Evolutionary conservation across 495 filamentous ascomycete genomes (phyloP).

Genomic region (Penicillium ucsense): DNA sequence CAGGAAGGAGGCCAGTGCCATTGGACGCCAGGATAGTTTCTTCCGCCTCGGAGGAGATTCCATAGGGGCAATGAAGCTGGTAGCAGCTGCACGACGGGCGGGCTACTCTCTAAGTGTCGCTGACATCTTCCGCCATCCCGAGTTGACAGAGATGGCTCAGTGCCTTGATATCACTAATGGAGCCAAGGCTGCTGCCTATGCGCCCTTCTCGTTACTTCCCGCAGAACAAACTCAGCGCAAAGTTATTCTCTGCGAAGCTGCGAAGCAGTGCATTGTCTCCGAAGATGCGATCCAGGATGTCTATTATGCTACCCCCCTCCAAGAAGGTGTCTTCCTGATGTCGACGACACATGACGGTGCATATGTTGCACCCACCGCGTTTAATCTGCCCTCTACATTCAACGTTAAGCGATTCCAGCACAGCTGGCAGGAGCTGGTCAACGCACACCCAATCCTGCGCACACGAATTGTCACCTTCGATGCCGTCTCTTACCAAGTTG

Average conservation of each 20-base stretch:
- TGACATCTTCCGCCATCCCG: constrained; percentile 29
- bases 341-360: neutral
- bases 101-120: constrained; percentile 8
- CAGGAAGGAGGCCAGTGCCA: neutral
- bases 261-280: neutral
- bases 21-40: neutral
- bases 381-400: neutral
- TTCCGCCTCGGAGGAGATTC: constrained; percentile 1
- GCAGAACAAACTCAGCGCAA: neutral
- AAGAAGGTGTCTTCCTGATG: neutral
- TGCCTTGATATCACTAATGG: constrained; percentile 2
- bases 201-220: neutral
- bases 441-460: constrained; percentile 22
- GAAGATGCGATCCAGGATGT: neutral
- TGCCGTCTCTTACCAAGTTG: neutral
- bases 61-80: constrained; percentile 21
- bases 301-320: neutral
- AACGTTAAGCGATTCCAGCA: neutral
- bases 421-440: constrained; percentile 27
- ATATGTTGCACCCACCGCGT: neutral
- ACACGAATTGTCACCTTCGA: constrained; percentile 16
- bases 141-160: constrained; percentile 9
- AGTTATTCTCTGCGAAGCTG: neutral
- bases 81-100: constrained; percentile 6
- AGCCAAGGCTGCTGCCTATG: neutral